Evolutionary conservation across 1,284 basidiomycete genomes (phyloP).

Genomic region (Rhodofomes roseus): DNA sequence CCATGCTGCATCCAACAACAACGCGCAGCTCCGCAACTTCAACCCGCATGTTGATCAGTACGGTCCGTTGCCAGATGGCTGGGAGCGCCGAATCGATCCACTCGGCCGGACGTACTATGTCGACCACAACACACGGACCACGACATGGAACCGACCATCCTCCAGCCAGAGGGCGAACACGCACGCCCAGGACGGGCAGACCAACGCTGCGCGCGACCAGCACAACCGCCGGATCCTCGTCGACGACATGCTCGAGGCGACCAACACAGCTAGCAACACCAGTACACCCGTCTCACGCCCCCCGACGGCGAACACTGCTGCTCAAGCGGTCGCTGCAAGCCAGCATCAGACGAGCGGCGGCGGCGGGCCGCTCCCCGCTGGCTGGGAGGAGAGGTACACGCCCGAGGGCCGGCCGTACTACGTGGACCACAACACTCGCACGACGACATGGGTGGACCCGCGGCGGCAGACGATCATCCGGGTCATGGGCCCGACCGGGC

Average conservation of each 20-base stretch:
- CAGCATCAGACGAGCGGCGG: constrained; percentile 34
- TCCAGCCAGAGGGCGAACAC: constrained; percentile 40
- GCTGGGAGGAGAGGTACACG: constrained; percentile 98
- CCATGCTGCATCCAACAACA: constrained; percentile 33
- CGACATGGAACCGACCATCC: constrained; percentile 86
- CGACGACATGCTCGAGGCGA: constrained; percentile 56
- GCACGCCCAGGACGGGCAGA: constrained; percentile 42
- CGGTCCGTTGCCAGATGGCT: constrained; percentile 81
- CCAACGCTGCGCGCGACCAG: constrained; percentile 51
- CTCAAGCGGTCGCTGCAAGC: constrained; percentile 32
- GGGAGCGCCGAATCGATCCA: constrained; percentile 91
- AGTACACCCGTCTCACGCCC: constrained; percentile 25
- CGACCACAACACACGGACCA: constrained; percentile 89
- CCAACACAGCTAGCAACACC: constrained; percentile 24
- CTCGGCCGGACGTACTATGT: constrained; percentile 88
- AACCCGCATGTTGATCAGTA: constrained; percentile 66
- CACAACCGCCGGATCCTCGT: constrained; percentile 57
- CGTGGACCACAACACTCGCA: constrained; percentile 94
- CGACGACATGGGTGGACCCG: constrained; percentile 98
- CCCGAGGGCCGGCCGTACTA: constrained; percentile 98
- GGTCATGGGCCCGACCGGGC: constrained; percentile 73
- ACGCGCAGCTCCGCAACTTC: constrained; percentile 48
- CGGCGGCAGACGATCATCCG: constrained; percentile 79
- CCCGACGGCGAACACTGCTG: constrained; percentile 28
- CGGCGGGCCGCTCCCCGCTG: constrained; percentile 84